phyloP scores from a whole-genome alignment of 2,329 filamentous ascomycete species.

The Emydomyces testavorans region DNA sequence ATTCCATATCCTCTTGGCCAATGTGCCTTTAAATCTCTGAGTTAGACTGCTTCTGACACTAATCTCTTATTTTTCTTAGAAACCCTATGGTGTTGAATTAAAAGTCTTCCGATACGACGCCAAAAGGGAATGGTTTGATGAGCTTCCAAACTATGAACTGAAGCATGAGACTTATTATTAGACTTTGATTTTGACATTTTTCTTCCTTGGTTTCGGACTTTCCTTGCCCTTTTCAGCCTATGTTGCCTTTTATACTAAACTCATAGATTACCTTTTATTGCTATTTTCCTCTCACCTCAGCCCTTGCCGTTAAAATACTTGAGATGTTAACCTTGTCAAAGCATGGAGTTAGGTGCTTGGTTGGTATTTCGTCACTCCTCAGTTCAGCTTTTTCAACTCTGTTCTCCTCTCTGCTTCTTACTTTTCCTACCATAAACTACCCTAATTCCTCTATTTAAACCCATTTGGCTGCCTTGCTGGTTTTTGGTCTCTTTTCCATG shows the following conservation, averaged over 20 bases:
- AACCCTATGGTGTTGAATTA: slow-evolving; percentile 95
- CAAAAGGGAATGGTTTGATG: slow-evolving; percentile 65
- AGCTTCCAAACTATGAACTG: slow-evolving; percentile 72
- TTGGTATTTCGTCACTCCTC: neutral
- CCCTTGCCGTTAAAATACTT: neutral
- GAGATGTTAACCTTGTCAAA: neutral
- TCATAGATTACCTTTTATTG: neutral
- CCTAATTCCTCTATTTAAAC: no score
- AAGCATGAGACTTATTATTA: slow-evolving; percentile 32
- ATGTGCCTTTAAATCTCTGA: neutral
- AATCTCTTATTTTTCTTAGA: slow-evolving; percentile 31
- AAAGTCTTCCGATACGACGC: slow-evolving; percentile 89
- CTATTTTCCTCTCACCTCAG: neutral
- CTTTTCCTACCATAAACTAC: no score
- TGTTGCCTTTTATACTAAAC: neutral
- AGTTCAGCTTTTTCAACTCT: neutral
- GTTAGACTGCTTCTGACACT: neutral
- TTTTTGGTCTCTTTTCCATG: no score
- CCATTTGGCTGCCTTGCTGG: no score
- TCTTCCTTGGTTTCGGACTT: neutral
- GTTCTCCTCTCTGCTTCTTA: no score
- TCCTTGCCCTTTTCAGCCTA: neutral
- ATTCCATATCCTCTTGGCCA: neutral
- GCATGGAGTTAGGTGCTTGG: neutral
- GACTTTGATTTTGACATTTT: neutral